Base-by-base conservation (phyloP, 2,329 filamentous ascomycete genomes). In the Xylaria sp. region DNA sequence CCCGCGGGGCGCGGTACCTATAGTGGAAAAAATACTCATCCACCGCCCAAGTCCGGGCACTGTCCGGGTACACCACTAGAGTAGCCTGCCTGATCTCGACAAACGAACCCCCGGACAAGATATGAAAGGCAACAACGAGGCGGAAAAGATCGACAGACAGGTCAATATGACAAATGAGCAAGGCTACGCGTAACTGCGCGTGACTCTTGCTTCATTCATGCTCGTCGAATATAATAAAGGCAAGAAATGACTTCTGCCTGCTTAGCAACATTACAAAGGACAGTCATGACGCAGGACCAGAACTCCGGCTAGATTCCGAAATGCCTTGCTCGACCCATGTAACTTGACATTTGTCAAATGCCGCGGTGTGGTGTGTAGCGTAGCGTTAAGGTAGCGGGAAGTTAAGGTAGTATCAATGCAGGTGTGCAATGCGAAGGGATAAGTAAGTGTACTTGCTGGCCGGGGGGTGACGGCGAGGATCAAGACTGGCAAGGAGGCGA, bases 391-490 rank as follows among this genome's bases (percentile, higher is more conserved):
- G 35, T 40, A 25, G n/a, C 13, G 37, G 35, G 35, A 42, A 4
- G 37, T 58, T 18, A 13, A 44, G 37, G 55, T 58, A 21, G 55
- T 44, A 58, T 58, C 37, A 12, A 27, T 44, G 13, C 23, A 58
- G 55, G 35, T 44, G 23, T 29, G 37, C 12, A 57, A 42, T 42
- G 55, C 23, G 37, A 58, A 58, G 55, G 37, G 54, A 10, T 58
- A 42, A 27, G 35, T 27, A 58, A 29, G 12, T n/a, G 29, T 35
- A 6, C n/a, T 29, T 29, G n/a, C 50, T 10, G 50, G 27, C 5
- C 8, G 27, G 5, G 23, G 55, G 42, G 37, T 58, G n/a, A 44
- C 37, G 8, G 42, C 10, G 55, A 23, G 32, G 21, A 57, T 8
- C 37, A 32, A 44, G 13, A 16, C 23, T 35, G 27, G 16, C 18